Base-by-base conservation (phyloP, 2,329 filamentous ascomycete species). In the Fusarium bactridioides region DNA sequence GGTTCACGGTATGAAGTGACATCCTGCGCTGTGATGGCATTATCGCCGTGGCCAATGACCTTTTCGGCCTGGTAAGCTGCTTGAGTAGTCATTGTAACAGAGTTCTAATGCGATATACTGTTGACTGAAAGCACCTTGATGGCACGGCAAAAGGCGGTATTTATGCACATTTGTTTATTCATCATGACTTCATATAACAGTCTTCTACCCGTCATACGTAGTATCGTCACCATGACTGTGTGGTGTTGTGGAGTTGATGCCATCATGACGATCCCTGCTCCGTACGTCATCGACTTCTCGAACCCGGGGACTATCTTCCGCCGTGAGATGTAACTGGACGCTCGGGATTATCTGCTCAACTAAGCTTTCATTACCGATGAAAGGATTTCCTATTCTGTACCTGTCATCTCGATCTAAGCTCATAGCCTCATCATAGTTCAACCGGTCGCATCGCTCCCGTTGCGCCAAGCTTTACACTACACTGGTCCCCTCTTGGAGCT, bases 31-130 rank as follows among this genome's bases (percentile, higher is more conserved):
- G 89, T 92, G 58, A 87, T 84, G 23, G 90, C 86, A 76, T 91
- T 91, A 74, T 88, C 86, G 74, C 84, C 87, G 78, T 95, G 92
- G 56, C 93, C 93, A 53, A 95, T 78, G 55, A 82, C 82, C 83
- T 92, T 89, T 79, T 96, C 94, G 61, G 82, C 87, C 63, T 87
- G 79, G 67, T 88, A 89, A 53, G 93, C 93, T 82, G 89, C 91
- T 85, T 93, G 90, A 59, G 90, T 70, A 60, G 73, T 50, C 76
- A 74, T 74, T 58, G 51, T 72, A 13, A 35, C 12, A 61, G 35
- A 44, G 7, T 70, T 69, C 51, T 25, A 33, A 25, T 25, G 19
- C 16, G 47, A 25, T 56, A 7, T 40, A 7, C 4, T 40, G 18
- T 56, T n/a, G 33, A 29, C 23, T 29, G 0, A 16, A 19, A 5